These are phyloP conservation scores for Pyrenula massariospora DNA, from an alignment of 495 filamentous ascomycete species.

Conservation along the genomic window DNA sequence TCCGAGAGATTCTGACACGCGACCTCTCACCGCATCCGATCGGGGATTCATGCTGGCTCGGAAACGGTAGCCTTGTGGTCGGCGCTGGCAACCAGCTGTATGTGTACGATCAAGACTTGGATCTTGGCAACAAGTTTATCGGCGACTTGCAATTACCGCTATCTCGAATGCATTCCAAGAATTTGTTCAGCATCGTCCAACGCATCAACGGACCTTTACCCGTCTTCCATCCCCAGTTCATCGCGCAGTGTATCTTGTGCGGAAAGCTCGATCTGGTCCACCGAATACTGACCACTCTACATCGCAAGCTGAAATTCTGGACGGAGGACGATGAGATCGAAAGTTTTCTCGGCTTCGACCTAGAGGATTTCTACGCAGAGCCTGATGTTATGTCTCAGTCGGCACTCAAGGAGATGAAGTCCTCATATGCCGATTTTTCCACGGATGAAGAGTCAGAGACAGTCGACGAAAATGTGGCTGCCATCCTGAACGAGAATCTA, in stretches of 20 bases:
- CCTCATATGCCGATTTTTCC: constrained; percentile 40
- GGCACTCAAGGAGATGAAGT: constrained; percentile 38
- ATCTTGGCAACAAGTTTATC: constrained; percentile 49
- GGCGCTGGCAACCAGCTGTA: constrained; percentile 92
- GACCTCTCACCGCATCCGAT: constrained; percentile 85
- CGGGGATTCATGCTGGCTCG: constrained; percentile 84
- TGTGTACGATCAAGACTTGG: constrained; percentile 64
- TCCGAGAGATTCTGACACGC: constrained; percentile 70
- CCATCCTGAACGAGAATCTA: constrained; percentile 65
- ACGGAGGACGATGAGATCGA: constrained; percentile 75
- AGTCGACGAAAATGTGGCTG: constrained; percentile 63
- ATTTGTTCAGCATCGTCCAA: constrained; percentile 72
- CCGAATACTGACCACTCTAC: constrained; percentile 59
- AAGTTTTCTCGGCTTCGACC: constrained; percentile 59
- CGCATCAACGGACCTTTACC: constrained; percentile 80
- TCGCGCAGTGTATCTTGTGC: constrained; percentile 76
- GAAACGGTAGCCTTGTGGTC: constrained; percentile 70
- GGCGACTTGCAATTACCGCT: constrained; percentile 52
- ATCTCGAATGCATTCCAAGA: constrained; percentile 32
- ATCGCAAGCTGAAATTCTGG: constrained; percentile 70
- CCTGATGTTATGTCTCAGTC: constrained; percentile 30
- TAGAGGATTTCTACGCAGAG: constrained; percentile 58
- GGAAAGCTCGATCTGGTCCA: constrained; percentile 69
- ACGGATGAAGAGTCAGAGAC: constrained; percentile 49
- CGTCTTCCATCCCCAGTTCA: constrained; percentile 85